phyloP scores from a whole-genome alignment of 1,139 yeast genomes.

The Kluyveromyces marxianus region DNA sequence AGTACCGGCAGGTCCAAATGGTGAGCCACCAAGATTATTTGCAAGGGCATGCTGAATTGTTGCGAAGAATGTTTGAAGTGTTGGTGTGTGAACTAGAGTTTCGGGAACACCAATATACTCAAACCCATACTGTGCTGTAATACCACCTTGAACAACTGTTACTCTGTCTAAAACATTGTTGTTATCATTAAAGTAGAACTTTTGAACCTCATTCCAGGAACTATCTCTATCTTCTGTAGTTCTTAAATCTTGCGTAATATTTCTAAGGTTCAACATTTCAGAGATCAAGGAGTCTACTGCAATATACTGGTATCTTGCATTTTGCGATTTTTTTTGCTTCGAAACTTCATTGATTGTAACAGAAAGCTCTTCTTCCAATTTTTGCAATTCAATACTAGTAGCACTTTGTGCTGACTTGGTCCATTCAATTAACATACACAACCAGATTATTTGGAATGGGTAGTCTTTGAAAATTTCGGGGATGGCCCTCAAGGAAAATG shows the following conservation, averaged over 20 bases:
- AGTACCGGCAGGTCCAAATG: conserved; percentile 97
- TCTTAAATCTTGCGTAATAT: conserved; percentile 32
- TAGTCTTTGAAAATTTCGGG: conserved; percentile 20
- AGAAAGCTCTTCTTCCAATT: neutral
- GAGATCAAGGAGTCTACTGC: conserved; percentile 55
- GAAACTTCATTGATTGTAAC: neutral
- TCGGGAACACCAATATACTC: conserved; percentile 78
- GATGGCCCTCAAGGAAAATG: conserved; percentile 13
- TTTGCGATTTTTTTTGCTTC: neutral
- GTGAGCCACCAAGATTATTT: conserved; percentile 79
- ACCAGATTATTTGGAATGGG: conserved; percentile 54
- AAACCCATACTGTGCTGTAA: conserved; percentile 58
- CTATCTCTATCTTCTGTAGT: conserved; percentile 12
- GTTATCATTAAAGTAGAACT: conserved; percentile 36
- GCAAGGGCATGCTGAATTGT: conserved; percentile 70
- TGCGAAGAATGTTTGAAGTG: conserved; percentile 56
- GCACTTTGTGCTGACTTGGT: conserved; percentile 29
- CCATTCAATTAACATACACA: conserved; percentile 56
- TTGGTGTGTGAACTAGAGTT: conserved; percentile 69
- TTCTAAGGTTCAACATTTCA: conserved; percentile 59
- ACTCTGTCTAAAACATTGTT: conserved; percentile 32
- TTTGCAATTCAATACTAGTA: neutral
- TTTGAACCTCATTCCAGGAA: conserved; percentile 49
- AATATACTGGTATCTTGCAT: neutral
- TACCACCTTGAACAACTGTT: conserved; percentile 46